Evolutionary conservation across 495 filamentous ascomycete genomes (phyloP), one percentile per base, ranked within the genome.

Genomic region (Annulohypoxylon maeteangense): DNA sequence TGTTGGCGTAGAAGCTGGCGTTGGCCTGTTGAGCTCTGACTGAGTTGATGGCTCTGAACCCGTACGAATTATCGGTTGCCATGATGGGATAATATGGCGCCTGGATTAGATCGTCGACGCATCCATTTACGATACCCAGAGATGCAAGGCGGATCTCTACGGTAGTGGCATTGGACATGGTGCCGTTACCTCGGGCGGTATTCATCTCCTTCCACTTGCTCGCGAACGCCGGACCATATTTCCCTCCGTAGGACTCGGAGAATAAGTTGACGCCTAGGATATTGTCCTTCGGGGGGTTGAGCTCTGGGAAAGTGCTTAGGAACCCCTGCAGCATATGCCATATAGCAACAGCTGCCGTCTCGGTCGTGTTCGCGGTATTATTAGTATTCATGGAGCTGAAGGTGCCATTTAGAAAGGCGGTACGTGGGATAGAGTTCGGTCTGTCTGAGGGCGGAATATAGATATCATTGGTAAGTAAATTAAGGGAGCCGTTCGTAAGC

Each of bases 11-110:
- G 56, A 85, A 87, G 67, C 78, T 81, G 67, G 48, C 82, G 75
- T 62, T 83, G 50, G 62, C 79, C 63, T 74, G 75, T 32, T 57
- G 72, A 27, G 70, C 83, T 80, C 70, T 68, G 50, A 78, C 85
- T 70, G 69, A 80, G 71, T 71, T 81, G 72, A 93, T 86, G 0
- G 88, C 82, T 62, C 88, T 74, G 27, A 94, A 86, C 7, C 88
- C 88, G 71, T 93, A 96, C 3, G 91, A 91, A 72, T 95, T 97
- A 78, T 90, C 89, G 51, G 88, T 83, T 12, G 90, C 90, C 77
- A 92, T 89, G 14, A 84, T 76, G 1, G 90, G 86, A 71, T 93
- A 95, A 50, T 80, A 86, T 1, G 88, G 86, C 10, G 81, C 84
- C 79, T 95, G 91, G 7, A 89, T 84, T n/a, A 88, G 74, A 53